Evolutionary conservation across 352 stramenopile genomes (phyloP), one percentile per base, ranked within the genome.

Genomic region (Phytophthora sp.): DNA sequence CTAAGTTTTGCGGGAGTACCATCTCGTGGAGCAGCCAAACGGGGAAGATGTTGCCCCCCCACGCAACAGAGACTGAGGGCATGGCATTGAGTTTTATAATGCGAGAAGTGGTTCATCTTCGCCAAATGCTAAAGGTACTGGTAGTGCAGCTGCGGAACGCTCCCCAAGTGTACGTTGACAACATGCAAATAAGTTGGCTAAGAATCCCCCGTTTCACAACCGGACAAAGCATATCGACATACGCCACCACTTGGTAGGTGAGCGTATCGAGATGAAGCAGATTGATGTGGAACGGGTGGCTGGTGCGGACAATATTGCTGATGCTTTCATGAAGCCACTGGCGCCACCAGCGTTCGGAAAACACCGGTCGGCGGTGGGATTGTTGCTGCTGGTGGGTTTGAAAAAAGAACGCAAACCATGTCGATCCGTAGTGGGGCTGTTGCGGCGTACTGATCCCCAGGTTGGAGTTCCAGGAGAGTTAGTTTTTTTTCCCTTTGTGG

Each of bases 151-250:
- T 65, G 11, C 53, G 50, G 12, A n/a, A 18, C 30, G 23, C 68
- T 1, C 47, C 68, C 5, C 18, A 49, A 33, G 59, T 72, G 13
- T 72, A 57, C 26, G 57, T 69, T 13, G 62, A 69, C 49, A 66
- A 72, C 23, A 53, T 31, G 56, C 62, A 1, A 49, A 50, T 13
- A 71, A 72, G 47, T 36, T 76, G 7, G 57, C 47, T 11, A 69
- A 63, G 13, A 71, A 69, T n/a, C 44, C 1, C n/a, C n/a, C n/a
- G 57, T 51, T 18, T 68, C 68, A 26, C 62, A 71, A 18, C 18
- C 15, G 1, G 41, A 54, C 24, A 60, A 67, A 75, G 27, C 67
- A 62, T 27, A 74, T 74, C n/a, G n/a, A n/a, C n/a, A n/a, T n/a
- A n/a, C n/a, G n/a, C n/a, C n/a, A n/a, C n/a, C n/a, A n/a, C n/a